Evolutionary conservation across 257 asterid genomes (phyloP).

Genomic region (Nicotiana undulata): DNA sequence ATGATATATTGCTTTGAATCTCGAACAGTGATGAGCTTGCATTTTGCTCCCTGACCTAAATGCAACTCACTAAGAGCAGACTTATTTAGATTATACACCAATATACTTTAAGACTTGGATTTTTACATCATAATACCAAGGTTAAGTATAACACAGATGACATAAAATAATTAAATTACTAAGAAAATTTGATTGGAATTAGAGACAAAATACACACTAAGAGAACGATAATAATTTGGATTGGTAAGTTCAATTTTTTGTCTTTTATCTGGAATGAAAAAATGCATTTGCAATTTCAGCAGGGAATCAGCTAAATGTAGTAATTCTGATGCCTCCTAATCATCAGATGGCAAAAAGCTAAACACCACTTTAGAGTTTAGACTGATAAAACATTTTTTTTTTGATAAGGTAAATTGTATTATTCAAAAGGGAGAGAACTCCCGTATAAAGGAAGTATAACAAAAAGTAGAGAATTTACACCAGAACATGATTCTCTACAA

Average conservation of each 20-base stretch:
- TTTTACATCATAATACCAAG: background rate
- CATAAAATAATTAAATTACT: no score
- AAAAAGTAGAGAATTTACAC: no score
- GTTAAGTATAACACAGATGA: background rate
- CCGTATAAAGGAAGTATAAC: no score
- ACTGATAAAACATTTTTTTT: background rate
- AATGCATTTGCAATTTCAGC: background rate
- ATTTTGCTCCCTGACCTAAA: background rate
- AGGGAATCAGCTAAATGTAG: background rate
- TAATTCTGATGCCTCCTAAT: background rate
- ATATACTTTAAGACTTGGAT: background rate
- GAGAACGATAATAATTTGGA: background rate
- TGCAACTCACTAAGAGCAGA: background rate
- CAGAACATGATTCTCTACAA: no score
- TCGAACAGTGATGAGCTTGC: background rate
- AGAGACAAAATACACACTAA: background rate
- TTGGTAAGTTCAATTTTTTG: background rate
- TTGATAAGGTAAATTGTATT: no score
- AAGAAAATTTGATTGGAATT: background rate
- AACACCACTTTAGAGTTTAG: background rate
- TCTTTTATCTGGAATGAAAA: background rate
- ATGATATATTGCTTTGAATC: background rate
- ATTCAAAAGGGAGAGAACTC: no score
- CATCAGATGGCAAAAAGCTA: no score
- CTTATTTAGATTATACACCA: background rate